phyloP scores from a whole-genome alignment of 768 basidiomycete genomes.

The Pleurotus tuber-regium region DNA sequence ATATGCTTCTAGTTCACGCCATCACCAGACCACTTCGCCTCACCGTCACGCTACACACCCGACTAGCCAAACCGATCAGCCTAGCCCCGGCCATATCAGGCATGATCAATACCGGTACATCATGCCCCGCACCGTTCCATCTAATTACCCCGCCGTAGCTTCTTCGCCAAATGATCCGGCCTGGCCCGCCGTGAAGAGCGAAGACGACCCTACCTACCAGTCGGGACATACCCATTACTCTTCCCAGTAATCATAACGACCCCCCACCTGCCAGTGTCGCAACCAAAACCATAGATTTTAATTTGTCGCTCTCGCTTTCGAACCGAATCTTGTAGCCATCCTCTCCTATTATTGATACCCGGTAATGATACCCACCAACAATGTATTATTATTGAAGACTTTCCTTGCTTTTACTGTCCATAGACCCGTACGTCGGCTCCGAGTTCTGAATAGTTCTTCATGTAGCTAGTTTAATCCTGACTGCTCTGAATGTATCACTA shows the following conservation, averaged over 20 bases:
- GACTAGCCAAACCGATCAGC: constrained; percentile 31
- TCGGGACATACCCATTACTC: background rate
- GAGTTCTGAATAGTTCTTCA: background rate
- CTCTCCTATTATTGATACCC: background rate
- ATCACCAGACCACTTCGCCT: constrained; percentile 16
- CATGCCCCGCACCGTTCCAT: constrained; percentile 20
- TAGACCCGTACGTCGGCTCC: background rate
- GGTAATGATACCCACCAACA: constrained; percentile 1
- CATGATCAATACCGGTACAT: constrained; percentile 35
- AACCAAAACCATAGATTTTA: background rate
- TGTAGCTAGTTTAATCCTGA: background rate
- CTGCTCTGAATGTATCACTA: constrained; percentile 1
- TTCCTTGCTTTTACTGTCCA: background rate
- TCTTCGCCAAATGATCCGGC: background rate
- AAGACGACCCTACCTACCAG: constrained; percentile 22
- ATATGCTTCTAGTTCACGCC: constrained; percentile 31
- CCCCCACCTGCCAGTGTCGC: background rate
- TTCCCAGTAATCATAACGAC: background rate
- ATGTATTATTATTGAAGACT: constrained; percentile 4
- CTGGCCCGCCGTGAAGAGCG: constrained; percentile 27
- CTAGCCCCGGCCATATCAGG: constrained; percentile 23
- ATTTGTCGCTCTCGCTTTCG: background rate
- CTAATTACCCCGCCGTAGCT: constrained; percentile 10
- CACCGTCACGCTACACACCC: constrained; percentile 34
- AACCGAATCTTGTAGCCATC: background rate